Conservation (phyloP, 2,329 filamentous ascomycete species). For the Endoconidiophora laricicola region DNA sequence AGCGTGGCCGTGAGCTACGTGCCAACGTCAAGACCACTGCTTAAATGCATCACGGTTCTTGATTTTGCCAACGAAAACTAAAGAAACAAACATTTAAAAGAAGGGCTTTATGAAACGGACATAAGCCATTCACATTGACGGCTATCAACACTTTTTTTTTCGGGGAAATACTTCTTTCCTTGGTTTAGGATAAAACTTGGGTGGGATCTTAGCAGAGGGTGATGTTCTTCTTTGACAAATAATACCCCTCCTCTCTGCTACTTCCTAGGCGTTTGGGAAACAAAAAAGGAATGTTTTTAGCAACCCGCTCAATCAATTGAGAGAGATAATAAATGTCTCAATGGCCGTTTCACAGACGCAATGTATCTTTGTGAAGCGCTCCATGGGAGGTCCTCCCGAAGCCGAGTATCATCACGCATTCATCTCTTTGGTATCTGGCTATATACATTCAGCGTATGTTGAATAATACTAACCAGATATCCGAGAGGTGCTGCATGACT, state of each 20-base stretch:
- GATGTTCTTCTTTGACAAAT: slow-evolving; percentile 5
- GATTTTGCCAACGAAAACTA: slow-evolving; percentile 1
- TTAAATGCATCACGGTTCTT: slow-evolving; percentile 6
- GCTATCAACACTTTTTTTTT: slow-evolving; percentile 7
- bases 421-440: too few species aligned
- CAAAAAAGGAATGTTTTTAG: slow-evolving; percentile 11
- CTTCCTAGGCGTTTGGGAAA: slow-evolving; percentile 15
- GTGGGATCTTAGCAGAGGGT: slow-evolving; percentile 2
- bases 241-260: not conserved
- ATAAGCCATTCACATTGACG: slow-evolving; percentile 1
- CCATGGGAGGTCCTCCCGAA: slow-evolving; percentile 65
- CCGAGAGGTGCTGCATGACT: not conserved
- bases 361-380: slow-evolving; percentile 44
- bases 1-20: slow-evolving; percentile 59
- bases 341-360: slow-evolving; percentile 54
- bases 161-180: not conserved
- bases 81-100: slow-evolving; percentile 9
- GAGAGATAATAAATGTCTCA: slow-evolving; percentile 35
- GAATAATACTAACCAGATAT: too few species aligned
- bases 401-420: slow-evolving; percentile 16
- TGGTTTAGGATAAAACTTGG: not conserved
- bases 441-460: too few species aligned
- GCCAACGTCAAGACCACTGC: slow-evolving; percentile 51
- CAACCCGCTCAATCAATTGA: slow-evolving; percentile 17
- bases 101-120: slow-evolving; percentile 8